Evolutionary conservation across 805 yeast species (phyloP), one percentile per base, ranked within the genome.

Genomic region (Metschnikowia baotianmanensis): DNA sequence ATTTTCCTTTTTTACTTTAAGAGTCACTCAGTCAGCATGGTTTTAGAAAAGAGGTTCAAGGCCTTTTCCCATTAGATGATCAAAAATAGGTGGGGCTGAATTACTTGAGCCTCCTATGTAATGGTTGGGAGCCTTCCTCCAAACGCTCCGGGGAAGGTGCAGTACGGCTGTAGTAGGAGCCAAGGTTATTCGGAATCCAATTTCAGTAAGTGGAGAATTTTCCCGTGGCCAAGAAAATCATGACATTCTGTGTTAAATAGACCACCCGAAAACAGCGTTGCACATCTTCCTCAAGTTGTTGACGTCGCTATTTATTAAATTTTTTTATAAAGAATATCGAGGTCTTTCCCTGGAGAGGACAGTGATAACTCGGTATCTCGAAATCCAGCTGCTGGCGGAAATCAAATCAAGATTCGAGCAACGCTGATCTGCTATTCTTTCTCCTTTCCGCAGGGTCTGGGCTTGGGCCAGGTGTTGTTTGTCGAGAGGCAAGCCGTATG

Each of bases 121-220:
- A 19, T 18, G 36, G 40, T 37, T 37, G 21, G 40, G 31, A 34
- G 38, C 37, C 15, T 22, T 29, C 16, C 18, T 28, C 19, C 18
- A 10, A 17, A 18, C 26, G 13, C 34, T 24, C 23, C 31, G 17
- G 19, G 35, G 39, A n/a, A 40, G 43, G 38, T 40, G 43, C 43
- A 40, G 43, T 34, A 26, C 15, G 16, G 22, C 18, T 17, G 17
- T 26, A 15, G 31, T 15, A 22, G 19, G 38, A 13, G 30, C 34
- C 34, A 34, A 25, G 28, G 13, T 25, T 25, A 25, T 11, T 11
- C n/a, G n/a, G 28, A 25, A 25, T 29, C 36, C 38, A 24, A 21
- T 40, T 40, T 40, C 43, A 40, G 43, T 40, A 39, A 39, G 16
- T 39, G 35, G 43, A 34, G 23, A 36, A 30, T 34, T 32, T 36